Conservation (phyloP, 2,329 filamentous ascomycete species). For the Didymella arachidicola region DNA sequence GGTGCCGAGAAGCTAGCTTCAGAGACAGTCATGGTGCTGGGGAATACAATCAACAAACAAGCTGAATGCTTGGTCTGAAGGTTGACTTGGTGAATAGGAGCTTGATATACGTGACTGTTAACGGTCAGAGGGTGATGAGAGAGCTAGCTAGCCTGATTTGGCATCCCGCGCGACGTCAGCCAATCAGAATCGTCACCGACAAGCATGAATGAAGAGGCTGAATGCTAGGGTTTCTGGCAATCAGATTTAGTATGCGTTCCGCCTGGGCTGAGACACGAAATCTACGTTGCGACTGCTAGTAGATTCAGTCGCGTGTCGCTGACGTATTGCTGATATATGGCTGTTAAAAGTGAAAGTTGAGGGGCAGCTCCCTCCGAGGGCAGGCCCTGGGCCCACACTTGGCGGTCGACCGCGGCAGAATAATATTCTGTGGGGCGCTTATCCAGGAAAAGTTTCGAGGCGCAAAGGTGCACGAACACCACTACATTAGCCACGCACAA, state of each 20-base stretch:
- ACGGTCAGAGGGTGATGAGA: constrained; percentile 9
- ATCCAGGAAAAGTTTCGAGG: constrained; percentile 27
- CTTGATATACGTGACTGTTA: constrained; percentile 7
- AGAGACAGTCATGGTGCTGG: constrained; percentile 40
- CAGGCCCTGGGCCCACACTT: background rate
- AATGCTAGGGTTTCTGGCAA: background rate
- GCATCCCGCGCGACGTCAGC: constrained; percentile 10
- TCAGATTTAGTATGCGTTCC: background rate
- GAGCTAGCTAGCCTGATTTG: constrained; percentile 7
- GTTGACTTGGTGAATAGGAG: background rate
- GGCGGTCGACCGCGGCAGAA: constrained; percentile 2
- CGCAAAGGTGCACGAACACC: constrained; percentile 23
- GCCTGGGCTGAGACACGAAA: background rate
- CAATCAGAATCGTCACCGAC: constrained; percentile 15
- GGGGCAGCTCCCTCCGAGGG: constrained; percentile 1
- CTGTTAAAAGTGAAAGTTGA: background rate
- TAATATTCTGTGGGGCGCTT: background rate
- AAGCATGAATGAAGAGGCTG: constrained; percentile 5
- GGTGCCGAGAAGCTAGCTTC: constrained; percentile 53
- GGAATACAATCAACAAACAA: too few species aligned
- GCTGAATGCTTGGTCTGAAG: background rate
- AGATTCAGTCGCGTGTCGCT: background rate
- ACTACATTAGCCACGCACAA: constrained; percentile 31
- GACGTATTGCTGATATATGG: background rate
- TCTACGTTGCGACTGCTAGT: background rate